These are phyloP conservation scores for Crithidia thermophila DNA, from an alignment of 208 protist species.

Conservation along the genomic window DNA sequence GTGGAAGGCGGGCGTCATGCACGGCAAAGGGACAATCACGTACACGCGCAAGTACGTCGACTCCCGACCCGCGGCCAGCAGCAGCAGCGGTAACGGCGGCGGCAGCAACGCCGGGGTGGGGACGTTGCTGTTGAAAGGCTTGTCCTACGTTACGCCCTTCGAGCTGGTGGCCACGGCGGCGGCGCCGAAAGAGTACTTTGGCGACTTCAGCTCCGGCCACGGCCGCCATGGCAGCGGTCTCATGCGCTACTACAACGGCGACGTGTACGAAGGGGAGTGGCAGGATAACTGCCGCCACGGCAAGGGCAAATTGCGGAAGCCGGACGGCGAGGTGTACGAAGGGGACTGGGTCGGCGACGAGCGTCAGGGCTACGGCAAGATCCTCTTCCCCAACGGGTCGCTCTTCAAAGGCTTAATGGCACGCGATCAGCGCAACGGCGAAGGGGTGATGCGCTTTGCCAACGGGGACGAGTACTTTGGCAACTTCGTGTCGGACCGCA, in stretches of 20 bases:
- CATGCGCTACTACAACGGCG: conserved; percentile 76
- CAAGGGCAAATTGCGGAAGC: conserved; percentile 37
- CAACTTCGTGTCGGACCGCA: conserved; percentile 59
- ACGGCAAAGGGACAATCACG: conserved; percentile 39
- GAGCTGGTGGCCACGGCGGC: conserved; percentile 36
- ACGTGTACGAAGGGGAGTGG: conserved; percentile 87
- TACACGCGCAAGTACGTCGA: conserved; percentile 43
- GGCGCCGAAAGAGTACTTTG: conserved; percentile 71
- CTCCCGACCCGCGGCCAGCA: conserved; percentile 7
- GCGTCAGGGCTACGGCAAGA: conserved; percentile 74
- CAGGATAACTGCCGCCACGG: conserved; percentile 73
- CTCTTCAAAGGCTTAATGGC: conserved; percentile 77
- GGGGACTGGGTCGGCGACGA: conserved; percentile 78
- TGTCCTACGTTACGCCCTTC: conserved; percentile 78
- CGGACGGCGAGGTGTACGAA: conserved; percentile 69
- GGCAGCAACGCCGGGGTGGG: conserved; percentile 29
- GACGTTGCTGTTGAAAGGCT: conserved; percentile 56
- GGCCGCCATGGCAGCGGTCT: conserved; percentile 72
- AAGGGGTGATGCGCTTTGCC: conserved; percentile 75
- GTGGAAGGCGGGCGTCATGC: conserved; percentile 41
- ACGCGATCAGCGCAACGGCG: conserved; percentile 69
- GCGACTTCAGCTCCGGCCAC: conserved; percentile 60
- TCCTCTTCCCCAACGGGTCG: conserved; percentile 58
- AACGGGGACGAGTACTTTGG: conserved; percentile 92
- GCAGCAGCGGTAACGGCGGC: neutral